A percentile compares a stretch with the other conserved stretches of the same genome.
These are phyloP conservation scores for Chalciporus chontae DNA, from an alignment of 768 basidiomycete species.

Conservation along the genomic window DNA sequence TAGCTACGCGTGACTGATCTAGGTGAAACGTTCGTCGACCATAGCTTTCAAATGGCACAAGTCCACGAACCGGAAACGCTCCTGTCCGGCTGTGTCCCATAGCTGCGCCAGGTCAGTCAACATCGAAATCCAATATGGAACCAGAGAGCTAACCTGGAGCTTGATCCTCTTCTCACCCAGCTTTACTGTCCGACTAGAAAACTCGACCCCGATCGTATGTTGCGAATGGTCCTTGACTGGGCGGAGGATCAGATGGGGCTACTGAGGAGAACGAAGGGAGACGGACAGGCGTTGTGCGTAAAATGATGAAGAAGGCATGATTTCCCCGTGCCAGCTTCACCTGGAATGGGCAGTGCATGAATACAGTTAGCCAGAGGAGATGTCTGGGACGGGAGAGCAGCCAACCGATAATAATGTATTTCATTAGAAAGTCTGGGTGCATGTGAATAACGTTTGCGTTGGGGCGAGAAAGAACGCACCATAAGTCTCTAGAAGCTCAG, in stretches of 20 bases:
- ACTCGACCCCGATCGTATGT: constrained; percentile 98
- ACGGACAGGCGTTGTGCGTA: constrained; percentile 91
- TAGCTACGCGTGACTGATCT: constrained; percentile 94
- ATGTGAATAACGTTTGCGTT: constrained; percentile 12
- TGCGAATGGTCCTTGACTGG: constrained; percentile 96
- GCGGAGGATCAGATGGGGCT: constrained; percentile 5
- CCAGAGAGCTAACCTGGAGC: constrained; percentile 67
- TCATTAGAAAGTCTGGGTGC: constrained; percentile 89
- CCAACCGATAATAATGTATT: constrained; percentile 94
- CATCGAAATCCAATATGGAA: neutral
- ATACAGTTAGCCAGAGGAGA: constrained; percentile 5
- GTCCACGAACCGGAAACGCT: constrained; percentile 72
- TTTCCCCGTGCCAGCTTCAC: constrained; percentile 96
- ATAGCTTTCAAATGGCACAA: constrained; percentile 2
- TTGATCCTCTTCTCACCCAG: constrained; percentile 94
- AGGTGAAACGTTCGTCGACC: constrained; percentile 13
- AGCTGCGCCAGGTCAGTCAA: constrained; percentile 47
- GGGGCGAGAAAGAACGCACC: constrained; percentile 43
- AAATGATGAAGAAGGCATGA: constrained; percentile 96
- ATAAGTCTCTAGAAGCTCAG: constrained; percentile 92
- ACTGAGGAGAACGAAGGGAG: constrained; percentile 3
- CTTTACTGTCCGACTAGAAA: constrained; percentile 89
- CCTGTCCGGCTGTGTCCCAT: constrained; percentile 98
- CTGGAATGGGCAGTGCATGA: constrained; percentile 37
- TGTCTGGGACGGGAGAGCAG: constrained; percentile 3